These are phyloP conservation scores for Brassica incana DNA, from an alignment of 345 rosid genomes.

Conservation along the genomic window DNA sequence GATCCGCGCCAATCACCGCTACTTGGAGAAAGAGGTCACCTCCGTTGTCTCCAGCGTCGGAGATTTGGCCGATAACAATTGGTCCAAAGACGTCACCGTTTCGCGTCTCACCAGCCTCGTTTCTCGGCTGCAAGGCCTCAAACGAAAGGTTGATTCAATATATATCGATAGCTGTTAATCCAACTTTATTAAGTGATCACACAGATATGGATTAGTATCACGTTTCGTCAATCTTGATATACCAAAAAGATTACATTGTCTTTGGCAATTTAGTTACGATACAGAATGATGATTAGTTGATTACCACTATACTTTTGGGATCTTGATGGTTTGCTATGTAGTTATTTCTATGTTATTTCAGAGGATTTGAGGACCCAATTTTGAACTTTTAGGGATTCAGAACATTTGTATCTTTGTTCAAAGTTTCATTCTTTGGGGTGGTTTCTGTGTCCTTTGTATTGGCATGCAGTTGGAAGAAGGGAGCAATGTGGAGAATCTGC, in stretches of 20 bases:
- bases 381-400: too few relatives aligned
- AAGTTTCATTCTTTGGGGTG: too few relatives aligned
- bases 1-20: conserved; percentile 83
- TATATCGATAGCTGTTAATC: too few relatives aligned
- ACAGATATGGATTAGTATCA: too few relatives aligned
- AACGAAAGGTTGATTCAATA: conserved; percentile 62
- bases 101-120: conserved; percentile 70
- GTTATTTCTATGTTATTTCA: too few relatives aligned
- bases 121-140: conserved; percentile 91
- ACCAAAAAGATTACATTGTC: too few relatives aligned
- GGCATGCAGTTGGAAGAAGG: conserved; percentile 46
- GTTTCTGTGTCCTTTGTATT: too few relatives aligned
- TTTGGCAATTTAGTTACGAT: too few relatives aligned
- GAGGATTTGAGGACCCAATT: not conserved
- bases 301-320: not conserved
- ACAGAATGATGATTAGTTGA: too few relatives aligned
- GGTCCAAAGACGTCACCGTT: conserved; percentile 60
- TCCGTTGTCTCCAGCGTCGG: conserved; percentile 62
- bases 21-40: conserved; percentile 76
- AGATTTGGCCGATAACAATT: conserved; percentile 57
- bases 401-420: too few relatives aligned
- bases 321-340: not conserved
- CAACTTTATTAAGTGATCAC: too few relatives aligned
- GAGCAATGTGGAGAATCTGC: conserved; percentile 66
- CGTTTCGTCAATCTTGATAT: too few relatives aligned